Evolutionary conservation across 306 rosid genomes (phyloP), one percentile per base, ranked within the genome.

Genomic region (Datisca glomerata): DNA sequence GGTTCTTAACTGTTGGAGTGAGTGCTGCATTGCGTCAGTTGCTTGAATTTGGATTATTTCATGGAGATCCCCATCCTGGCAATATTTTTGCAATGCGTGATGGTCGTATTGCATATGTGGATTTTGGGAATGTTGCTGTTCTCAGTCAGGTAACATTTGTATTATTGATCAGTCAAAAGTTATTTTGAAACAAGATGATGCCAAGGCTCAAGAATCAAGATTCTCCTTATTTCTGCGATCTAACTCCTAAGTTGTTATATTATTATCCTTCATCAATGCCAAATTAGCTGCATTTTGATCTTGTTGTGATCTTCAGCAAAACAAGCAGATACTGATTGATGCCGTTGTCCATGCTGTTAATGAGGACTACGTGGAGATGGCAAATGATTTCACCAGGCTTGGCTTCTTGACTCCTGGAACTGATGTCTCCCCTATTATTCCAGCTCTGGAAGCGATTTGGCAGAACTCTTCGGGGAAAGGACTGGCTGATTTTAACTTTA

Each of bases 31-130:
- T 91, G 63, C 67, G 98, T 34, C 98, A 91, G 45, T 57, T 91
- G 64, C 73, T 91, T 62, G 98, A 91, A 76, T 89, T 89, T 69
- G 98, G 98, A 43, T 61, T 84, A 55, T 84, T 84, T 70, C 98
- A 89, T 66, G 98, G 98, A 45, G 98, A 89, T 68, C 98, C 98
- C 48, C 98, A 89, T 69, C 98, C 98, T 44, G 98, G 98, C 59
- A 89, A 89, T 60, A 72, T 78, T 59, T 89, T 89, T 66, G 96
- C 98, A 41, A 89, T 89, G 98, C 92, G 67, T 37, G 98, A 91
- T 68, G 98, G 98, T 21, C 84, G 98, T 48, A 91, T 84, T 68
- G 98, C 96, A 50, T 91, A 91, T 57, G 96, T 91, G 41, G 98
- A 84, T 67, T 91, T 91, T 46, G 98, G 96, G 55, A 91, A 91